Evolutionary conservation across 2,329 filamentous ascomycete species (phyloP), one percentile per base, ranked within the genome.

Genomic region (Cercospora nicotianae): DNA sequence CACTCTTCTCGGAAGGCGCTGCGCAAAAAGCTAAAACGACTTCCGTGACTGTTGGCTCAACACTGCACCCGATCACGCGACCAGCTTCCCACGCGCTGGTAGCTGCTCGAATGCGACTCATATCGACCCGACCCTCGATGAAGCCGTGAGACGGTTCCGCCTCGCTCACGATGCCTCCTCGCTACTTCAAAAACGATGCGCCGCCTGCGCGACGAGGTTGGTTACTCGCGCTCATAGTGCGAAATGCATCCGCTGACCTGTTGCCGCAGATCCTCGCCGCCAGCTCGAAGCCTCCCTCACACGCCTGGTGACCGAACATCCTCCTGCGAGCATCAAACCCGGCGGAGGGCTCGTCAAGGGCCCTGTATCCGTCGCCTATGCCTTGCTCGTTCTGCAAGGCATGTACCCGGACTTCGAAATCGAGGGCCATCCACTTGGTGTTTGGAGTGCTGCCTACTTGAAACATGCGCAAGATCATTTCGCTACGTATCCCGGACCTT

Each of bases 301-400:
- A 33, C 82, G 83, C 67, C 79, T 85, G 45, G 80, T 84, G 55
- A 82, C 77, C 60, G 78, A 83, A 10, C 75, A 83, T 71, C 83
- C 83, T 55, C 83, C 83, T 20, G 79, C 82, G 55, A 76, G 78
- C 53, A 74, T 84, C 58, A 77, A 78, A 31, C 82, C 83, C 9
- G 80, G 81, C 57, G 83, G 83, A 45, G 83, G 83, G 23, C 78
- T 85, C 30, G 85, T 83, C 77, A 82, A 83, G 75, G 83, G 83
- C 16, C 82, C 83, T 8, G 81, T 83, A 57, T 81, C 79, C 59
- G 79, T 85, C 51, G 83, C 83, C 30, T 85, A 83, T 72, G 78
- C 83, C 33, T 83, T 85, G 75, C 82, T 83, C 69, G 78, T 83
- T 20, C 80, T 85, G 6, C 82, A 84, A 67, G 80, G 80, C 65